phyloP scores from a whole-genome alignment of 2,329 filamentous ascomycete genomes.

The Gyromitra esculenta region DNA sequence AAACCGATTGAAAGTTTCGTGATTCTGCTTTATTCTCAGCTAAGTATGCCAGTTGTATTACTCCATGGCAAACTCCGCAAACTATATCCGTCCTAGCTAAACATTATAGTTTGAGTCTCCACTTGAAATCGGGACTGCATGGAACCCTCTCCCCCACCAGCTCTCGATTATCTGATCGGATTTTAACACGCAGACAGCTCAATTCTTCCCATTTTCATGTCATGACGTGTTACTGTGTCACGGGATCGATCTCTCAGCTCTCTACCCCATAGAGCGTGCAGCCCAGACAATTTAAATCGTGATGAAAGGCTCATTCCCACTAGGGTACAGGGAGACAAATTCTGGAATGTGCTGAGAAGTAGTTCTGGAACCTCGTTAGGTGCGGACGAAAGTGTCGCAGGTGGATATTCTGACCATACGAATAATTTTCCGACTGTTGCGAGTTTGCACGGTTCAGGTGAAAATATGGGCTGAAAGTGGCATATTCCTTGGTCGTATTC shows the following conservation, averaged over 20 bases:
- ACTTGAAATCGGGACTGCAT: not conserved
- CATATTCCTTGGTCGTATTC: not conserved
- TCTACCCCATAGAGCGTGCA: not conserved
- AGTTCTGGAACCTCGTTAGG: not conserved
- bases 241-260: not conserved
- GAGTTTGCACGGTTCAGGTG: conserved; percentile 15
- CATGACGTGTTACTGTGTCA: not conserved
- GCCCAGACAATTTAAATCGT: not conserved
- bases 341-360: not conserved
- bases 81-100: too few species aligned
- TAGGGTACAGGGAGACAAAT: not conserved
- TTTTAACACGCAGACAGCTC: not conserved
- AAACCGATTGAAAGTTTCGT: too few species aligned
- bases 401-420: not conserved
- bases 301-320: not conserved
- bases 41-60: too few species aligned
- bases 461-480: conserved; percentile 40
- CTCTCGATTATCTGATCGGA: not conserved
- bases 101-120: too few species aligned
- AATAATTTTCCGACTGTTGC: not conserved
- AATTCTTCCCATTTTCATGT: not conserved
- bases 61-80: too few species aligned
- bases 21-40: too few species aligned
- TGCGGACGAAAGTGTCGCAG: not conserved
- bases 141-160: not conserved